Conservation (phyloP, 2,329 filamentous ascomycete species). For the Fusarium citri region DNA sequence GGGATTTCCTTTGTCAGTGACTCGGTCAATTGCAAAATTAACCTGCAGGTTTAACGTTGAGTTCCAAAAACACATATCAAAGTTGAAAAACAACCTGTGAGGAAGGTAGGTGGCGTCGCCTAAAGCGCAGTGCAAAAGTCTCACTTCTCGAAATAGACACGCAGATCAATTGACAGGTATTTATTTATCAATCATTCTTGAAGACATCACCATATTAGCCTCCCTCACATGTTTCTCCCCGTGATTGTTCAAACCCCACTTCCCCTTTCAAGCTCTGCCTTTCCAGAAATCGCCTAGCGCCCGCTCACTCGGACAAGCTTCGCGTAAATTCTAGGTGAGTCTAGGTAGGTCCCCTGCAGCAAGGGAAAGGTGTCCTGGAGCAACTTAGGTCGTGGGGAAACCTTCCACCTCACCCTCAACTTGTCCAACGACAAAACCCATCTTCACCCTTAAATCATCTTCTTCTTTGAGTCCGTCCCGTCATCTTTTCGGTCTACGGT, state of each 20-base stretch:
- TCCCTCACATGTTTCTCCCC: conserved; percentile 39
- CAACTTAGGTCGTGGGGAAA: conserved; percentile 49
- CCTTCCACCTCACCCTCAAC: conserved; percentile 58
- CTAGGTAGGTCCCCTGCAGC: conserved; percentile 38
- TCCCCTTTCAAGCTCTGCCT: conserved; percentile 28
- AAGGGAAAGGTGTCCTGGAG: conserved; percentile 38
- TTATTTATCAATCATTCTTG: not conserved
- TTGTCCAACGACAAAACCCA: conserved; percentile 43
- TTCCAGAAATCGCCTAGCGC: conserved; percentile 24
- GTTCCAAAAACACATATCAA: not conserved
- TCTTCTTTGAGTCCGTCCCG: conserved; percentile 40
- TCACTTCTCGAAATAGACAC: not conserved
- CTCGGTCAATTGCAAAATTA: not conserved
- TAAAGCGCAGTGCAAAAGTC: not conserved
- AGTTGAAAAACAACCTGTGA: not conserved
- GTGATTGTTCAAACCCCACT: conserved; percentile 39
- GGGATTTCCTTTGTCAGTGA: not conserved
- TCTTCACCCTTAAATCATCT: conserved; percentile 44
- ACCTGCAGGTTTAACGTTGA: not conserved
- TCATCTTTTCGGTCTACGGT: conserved; percentile 44
- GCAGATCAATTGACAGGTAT: not conserved
- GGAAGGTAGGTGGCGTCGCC: not conserved
- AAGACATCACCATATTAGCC: conserved; percentile 3
- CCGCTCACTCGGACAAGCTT: conserved; percentile 44
- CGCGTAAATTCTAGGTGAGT: conserved; percentile 47